Conservation (phyloP, 2,329 filamentous ascomycete genomes). For the Monilinia fructigena region DNA sequence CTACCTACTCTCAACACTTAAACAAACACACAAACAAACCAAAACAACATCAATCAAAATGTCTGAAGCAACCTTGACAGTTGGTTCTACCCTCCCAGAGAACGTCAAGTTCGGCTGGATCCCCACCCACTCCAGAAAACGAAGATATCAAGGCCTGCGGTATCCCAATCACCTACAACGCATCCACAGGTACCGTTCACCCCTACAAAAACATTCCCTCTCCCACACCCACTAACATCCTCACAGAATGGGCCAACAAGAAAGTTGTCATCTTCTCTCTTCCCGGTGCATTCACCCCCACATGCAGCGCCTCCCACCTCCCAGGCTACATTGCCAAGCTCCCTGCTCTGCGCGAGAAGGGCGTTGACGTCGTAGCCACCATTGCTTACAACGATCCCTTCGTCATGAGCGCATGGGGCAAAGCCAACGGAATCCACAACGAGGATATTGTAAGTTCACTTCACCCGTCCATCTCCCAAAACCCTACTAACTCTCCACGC, state of each 20-base stretch:
- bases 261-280: constrained; percentile 70
- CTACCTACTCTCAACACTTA: not conserved
- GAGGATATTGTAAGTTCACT: constrained; percentile 57
- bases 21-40: not conserved
- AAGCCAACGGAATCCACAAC: constrained; percentile 64
- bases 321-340: constrained; percentile 67
- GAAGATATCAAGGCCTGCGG: constrained; percentile 73
- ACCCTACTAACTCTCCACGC: not conserved
- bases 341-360: constrained; percentile 59
- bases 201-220: not conserved
- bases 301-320: constrained; percentile 66
- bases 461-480: not conserved
- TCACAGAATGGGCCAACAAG: constrained; percentile 61
- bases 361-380: constrained; percentile 65
- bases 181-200: constrained; percentile 60
- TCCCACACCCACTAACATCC: not conserved
- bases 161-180: constrained; percentile 73
- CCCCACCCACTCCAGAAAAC: constrained; percentile 67
- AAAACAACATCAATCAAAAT: constrained; percentile 25
- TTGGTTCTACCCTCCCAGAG: constrained; percentile 79
- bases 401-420: constrained; percentile 72
- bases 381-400: constrained; percentile 68
- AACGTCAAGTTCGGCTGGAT: constrained; percentile 83
- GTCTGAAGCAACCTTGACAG: constrained; percentile 45
- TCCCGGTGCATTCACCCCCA: constrained; percentile 68